These are phyloP conservation scores for Chlorencoelia australis DNA, from an alignment of 2,329 filamentous ascomycete genomes.

Conservation along the genomic window DNA sequence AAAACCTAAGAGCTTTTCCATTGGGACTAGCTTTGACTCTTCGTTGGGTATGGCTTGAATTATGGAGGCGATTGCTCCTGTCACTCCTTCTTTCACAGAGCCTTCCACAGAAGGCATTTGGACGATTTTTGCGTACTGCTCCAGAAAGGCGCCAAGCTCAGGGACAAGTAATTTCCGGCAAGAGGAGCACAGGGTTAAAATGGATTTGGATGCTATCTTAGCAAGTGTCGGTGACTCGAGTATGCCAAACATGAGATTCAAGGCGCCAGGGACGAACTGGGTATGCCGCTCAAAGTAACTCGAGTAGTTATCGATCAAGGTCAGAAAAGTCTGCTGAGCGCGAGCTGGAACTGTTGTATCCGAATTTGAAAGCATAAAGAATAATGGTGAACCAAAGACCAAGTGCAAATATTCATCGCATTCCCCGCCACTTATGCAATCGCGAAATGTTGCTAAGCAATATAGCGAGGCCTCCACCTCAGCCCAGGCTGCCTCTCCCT, in stretches of 20 bases:
- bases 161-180: slow-evolving; percentile 59
- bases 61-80: slow-evolving; percentile 65
- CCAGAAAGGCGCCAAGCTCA: slow-evolving; percentile 58
- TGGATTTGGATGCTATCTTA: slow-evolving; percentile 62
- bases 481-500: slow-evolving; percentile 39
- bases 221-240: slow-evolving; percentile 53
- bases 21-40: slow-evolving; percentile 40
- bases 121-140: slow-evolving; percentile 60
- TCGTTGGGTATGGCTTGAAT: slow-evolving; percentile 60
- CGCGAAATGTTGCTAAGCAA: slow-evolving; percentile 57
- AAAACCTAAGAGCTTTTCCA: slow-evolving; percentile 49
- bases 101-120: slow-evolving; percentile 50
- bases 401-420: slow-evolving; percentile 49
- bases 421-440: slow-evolving; percentile 49
- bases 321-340: slow-evolving; percentile 57
- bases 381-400: slow-evolving; percentile 52
- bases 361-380: slow-evolving; percentile 42
- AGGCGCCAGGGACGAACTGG: slow-evolving; percentile 54
- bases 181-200: slow-evolving; percentile 63
- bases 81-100: slow-evolving; percentile 60
- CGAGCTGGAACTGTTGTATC: slow-evolving; percentile 47
- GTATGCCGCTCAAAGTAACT: slow-evolving; percentile 67
- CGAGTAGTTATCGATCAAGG: slow-evolving; percentile 61
- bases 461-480: slow-evolving; percentile 51
- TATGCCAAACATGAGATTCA: slow-evolving; percentile 66